Evolutionary conservation across 768 basidiomycete genomes (phyloP).

Genomic region (Arthromyces matolae): DNA sequence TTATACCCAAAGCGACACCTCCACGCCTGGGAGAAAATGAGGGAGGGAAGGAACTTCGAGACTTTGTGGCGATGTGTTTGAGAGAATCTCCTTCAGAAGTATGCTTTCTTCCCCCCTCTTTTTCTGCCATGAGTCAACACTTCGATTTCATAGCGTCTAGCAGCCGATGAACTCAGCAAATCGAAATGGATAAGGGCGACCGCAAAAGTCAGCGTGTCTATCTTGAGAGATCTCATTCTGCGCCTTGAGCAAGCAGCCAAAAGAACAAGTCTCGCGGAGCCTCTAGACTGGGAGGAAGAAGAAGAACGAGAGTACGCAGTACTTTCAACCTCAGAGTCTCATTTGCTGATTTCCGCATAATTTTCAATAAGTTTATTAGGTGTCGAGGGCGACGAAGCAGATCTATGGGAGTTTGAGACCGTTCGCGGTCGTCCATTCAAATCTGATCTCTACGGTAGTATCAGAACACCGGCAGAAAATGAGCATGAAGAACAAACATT

Average conservation of each 20-base stretch:
- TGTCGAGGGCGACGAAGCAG: slow-evolving; percentile 34
- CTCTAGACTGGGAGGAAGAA: slow-evolving; percentile 69
- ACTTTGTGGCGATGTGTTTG: slow-evolving; percentile 82
- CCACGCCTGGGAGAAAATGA: slow-evolving; percentile 75
- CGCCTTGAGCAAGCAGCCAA: slow-evolving; percentile 75
- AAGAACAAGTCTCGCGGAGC: slow-evolving; percentile 72
- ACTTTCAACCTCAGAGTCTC: not conserved
- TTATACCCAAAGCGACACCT: slow-evolving; percentile 83
- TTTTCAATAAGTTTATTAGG: too few species aligned
- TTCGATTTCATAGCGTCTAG: slow-evolving; percentile 55
- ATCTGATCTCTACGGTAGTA: slow-evolving; percentile 22
- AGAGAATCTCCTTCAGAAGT: slow-evolving; percentile 80
- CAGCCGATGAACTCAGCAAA: slow-evolving; percentile 85
- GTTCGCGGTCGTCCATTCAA: slow-evolving; percentile 38
- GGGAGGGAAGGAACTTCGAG: slow-evolving; percentile 81
- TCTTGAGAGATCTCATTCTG: slow-evolving; percentile 76
- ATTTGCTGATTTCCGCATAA: too few species aligned
- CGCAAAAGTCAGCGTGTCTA: slow-evolving; percentile 60
- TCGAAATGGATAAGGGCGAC: slow-evolving; percentile 86
- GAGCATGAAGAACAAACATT: slow-evolving; percentile 22
- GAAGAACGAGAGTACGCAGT: slow-evolving; percentile 51
- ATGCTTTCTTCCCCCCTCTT: slow-evolving; percentile 19
- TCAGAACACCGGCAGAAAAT: slow-evolving; percentile 10
- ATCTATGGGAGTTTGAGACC: slow-evolving; percentile 77
- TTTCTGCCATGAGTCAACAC: too few species aligned